Evolutionary conservation across 352 stramenopile species (phyloP), one percentile per base, ranked within the genome.

Genomic region (Phytophthora pini): DNA sequence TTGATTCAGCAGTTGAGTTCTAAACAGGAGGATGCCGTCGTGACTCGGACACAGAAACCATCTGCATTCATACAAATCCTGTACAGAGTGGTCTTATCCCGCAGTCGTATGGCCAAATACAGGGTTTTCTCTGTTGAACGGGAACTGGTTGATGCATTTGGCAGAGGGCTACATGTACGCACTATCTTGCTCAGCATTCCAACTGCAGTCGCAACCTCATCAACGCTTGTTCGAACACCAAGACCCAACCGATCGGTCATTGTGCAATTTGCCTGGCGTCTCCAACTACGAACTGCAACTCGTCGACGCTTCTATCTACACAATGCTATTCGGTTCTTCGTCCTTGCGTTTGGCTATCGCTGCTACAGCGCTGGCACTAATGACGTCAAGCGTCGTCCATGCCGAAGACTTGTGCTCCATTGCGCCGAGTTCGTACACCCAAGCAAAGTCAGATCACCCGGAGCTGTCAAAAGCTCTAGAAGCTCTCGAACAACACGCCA

Each of bases 321-420:
- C n/a, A 43, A 72, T 68, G 65, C 48, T 65, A 5, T 64, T 69
- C 22, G 34, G 41, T 22, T 49, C 38, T 27, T 36, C 40, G 32
- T 55, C 1, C 17, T 54, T 50, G 40, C 39, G 57, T 5, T 34
- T 58, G 20, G 46, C 34, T 6, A 4, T 60, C 15, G 47, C 39
- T n/a, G 47, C 56, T 5, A 39, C 64, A 9, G 62, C 39, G 1
- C 31, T 77, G 40, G 40, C 31, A 2, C 20, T 69, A 27, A 27
- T 52, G 29, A 32, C 53, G 17, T 58, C 32, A 11, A 50, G 31
- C 12, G 2, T 60, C 15, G 24, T n/a, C 22, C 12, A 15, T 5
- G 65, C 55, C 6, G 65, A 77, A 55, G 70, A 72, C 20, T 39
- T 79, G 27, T 79, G 72, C 56, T 80, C 72, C 2, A 68, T 77